Percentiles rank a stretch among this genome's conserved stretches.
These are phyloP conservation scores for Citrus sinensis DNA, from an alignment of 345 rosid genomes.

Conservation along the genomic window DVS_A1.0 CM039162.1:28997001-28997500, in stretches of 20 bases:
- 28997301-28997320: conserved; percentile 91
- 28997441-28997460: neutral
- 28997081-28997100: neutral
- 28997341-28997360: conserved; percentile 80
- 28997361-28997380: conserved; percentile 88
- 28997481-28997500: conserved; percentile 62
- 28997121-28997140: neutral
- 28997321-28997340: conserved; percentile 93
- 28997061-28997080: neutral
- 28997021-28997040: no score
- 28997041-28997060: neutral
- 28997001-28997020: neutral
- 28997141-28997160: neutral
- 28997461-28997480: neutral
- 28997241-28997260: neutral
- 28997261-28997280: neutral
- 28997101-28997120: neutral
- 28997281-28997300: conserved; percentile 80
- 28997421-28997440: neutral
- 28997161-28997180: neutral
- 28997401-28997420: conserved; percentile 18
- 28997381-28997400: conserved; percentile 85
- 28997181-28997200: neutral
- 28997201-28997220: neutral
- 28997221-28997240: neutral